Conservation (phyloP, 1,284 basidiomycete species). For the Albatrellus sp. region DNA sequence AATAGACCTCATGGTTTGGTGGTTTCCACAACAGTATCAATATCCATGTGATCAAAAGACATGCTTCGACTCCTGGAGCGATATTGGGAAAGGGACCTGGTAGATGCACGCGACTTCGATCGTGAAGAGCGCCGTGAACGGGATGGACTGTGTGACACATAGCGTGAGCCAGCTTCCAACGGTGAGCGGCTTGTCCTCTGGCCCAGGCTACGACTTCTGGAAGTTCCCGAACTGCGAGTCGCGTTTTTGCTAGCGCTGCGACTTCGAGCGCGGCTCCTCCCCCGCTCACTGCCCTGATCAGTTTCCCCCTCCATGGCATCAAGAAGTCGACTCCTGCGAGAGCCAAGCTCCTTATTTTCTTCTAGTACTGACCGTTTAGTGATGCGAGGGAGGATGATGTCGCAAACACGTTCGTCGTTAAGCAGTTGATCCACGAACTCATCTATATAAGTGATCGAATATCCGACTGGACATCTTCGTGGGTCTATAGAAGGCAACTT, state of each 20-base stretch:
- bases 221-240: conserved; percentile 12
- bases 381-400: conserved; percentile 89
- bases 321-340: conserved; percentile 69
- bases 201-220: conserved; percentile 17
- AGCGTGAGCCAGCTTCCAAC: conserved; percentile 39
- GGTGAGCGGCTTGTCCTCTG: conserved; percentile 21
- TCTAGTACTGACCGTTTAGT: conserved; percentile 81
- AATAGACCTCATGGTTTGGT: neutral
- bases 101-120: conserved; percentile 20
- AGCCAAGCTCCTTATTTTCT: conserved; percentile 81
- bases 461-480: conserved; percentile 46
- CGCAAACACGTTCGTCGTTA: conserved; percentile 86
- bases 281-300: conserved; percentile 30
- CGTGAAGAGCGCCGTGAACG: conserved; percentile 21
- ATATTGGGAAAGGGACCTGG: conserved; percentile 13
- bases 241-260: conserved; percentile 17
- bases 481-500: neutral
- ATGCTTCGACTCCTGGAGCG: conserved; percentile 48
- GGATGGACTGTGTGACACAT: conserved; percentile 51
- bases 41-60: conserved; percentile 43
- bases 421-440: conserved; percentile 85
- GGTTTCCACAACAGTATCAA: conserved; percentile 16
- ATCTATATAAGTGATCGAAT: conserved; percentile 80
- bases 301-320: conserved; percentile 70
- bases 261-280: conserved; percentile 17